Percentiles rank a stretch among this genome's conserved stretches.
phyloP scores from a whole-genome alignment of 306 rosid species.

The Vigna hirtella region DNA sequence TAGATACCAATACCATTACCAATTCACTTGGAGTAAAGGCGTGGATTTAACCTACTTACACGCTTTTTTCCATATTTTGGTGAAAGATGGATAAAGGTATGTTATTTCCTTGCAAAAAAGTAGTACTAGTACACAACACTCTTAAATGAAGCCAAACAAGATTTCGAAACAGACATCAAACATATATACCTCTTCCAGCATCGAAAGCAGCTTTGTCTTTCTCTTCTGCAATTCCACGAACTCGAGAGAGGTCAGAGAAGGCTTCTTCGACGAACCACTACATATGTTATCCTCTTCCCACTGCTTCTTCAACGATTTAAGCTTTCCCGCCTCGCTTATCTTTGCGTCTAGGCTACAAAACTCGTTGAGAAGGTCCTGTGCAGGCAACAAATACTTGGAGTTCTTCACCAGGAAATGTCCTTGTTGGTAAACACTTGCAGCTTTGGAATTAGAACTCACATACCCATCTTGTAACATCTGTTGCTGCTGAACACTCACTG shows the following conservation, averaged over 20 bases:
- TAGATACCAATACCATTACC: constrained; percentile 7
- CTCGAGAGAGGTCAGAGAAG: constrained; percentile 68
- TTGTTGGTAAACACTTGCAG: constrained; percentile 40
- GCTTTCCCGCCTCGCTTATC: constrained; percentile 49
- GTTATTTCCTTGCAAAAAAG: constrained; percentile 13
- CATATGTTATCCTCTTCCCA: constrained; percentile 56
- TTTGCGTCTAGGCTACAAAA: constrained; percentile 78
- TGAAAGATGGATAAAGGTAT: constrained; percentile 31
- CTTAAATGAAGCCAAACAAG: constrained; percentile 41
- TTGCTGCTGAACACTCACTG: constrained; percentile 44
- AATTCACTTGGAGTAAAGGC: constrained; percentile 39
- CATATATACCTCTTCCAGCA: constrained; percentile 90
- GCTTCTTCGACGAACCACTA: constrained; percentile 58
- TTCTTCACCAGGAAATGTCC: constrained; percentile 61
- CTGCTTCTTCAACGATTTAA: constrained; percentile 55
- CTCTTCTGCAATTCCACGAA: constrained; percentile 88
- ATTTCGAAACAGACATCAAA: constrained; percentile 5
- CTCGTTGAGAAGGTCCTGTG: constrained; percentile 83
- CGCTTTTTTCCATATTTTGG: constrained; percentile 27
- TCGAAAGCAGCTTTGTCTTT: constrained; percentile 82
- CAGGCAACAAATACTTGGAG: constrained; percentile 72
- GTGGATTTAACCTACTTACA: neutral
- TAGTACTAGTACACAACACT: neutral
- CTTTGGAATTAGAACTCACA: constrained; percentile 37
- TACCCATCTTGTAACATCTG: constrained; percentile 45